phyloP scores from a whole-genome alignment of 176 grass and related monocot genomes.

The Canna indica region DNA sequence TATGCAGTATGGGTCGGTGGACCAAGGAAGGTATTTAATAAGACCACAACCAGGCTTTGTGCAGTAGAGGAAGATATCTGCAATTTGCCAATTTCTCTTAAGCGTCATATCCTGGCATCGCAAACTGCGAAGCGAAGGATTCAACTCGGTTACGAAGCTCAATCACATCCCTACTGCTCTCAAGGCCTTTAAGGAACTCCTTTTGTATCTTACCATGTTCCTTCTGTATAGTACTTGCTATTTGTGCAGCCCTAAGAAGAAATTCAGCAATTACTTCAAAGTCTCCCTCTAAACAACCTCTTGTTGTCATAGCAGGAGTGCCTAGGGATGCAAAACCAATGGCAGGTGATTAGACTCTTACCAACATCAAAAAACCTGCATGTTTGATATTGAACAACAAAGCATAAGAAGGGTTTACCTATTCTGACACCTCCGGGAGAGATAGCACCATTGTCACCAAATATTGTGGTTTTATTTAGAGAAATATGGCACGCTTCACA shows the following conservation, averaged over 20 bases:
- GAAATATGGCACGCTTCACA: slow-evolving; percentile 93
- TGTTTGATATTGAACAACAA: neutral
- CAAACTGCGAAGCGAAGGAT: slow-evolving; percentile 78
- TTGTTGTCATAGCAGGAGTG: slow-evolving; percentile 92
- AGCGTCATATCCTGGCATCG: slow-evolving; percentile 76
- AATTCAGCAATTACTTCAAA: slow-evolving; percentile 70
- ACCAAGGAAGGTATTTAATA: neutral
- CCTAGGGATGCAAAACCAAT: slow-evolving; percentile 36
- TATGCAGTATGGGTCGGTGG: neutral
- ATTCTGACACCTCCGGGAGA: slow-evolving; percentile 77
- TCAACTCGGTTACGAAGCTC: slow-evolving; percentile 66
- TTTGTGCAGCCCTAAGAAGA: slow-evolving; percentile 71
- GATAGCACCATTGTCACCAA: slow-evolving; percentile 90
- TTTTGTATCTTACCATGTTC: slow-evolving; percentile 82
- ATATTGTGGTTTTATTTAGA: slow-evolving; percentile 85
- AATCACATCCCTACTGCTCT: slow-evolving; percentile 63
- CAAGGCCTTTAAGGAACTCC: slow-evolving; percentile 65
- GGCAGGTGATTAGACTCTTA: neutral
- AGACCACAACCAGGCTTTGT: too few species aligned
- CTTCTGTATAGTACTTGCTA: slow-evolving; percentile 61
- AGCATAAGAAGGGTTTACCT: slow-evolving; percentile 39
- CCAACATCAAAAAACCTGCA: neutral
- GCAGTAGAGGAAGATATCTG: too few species aligned
- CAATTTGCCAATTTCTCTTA: slow-evolving; percentile 14
- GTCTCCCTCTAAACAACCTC: slow-evolving; percentile 91